Evolutionary conservation across 2,329 filamentous ascomycete species (phyloP).

Genomic region (Penicillium sumatraense): DNA sequence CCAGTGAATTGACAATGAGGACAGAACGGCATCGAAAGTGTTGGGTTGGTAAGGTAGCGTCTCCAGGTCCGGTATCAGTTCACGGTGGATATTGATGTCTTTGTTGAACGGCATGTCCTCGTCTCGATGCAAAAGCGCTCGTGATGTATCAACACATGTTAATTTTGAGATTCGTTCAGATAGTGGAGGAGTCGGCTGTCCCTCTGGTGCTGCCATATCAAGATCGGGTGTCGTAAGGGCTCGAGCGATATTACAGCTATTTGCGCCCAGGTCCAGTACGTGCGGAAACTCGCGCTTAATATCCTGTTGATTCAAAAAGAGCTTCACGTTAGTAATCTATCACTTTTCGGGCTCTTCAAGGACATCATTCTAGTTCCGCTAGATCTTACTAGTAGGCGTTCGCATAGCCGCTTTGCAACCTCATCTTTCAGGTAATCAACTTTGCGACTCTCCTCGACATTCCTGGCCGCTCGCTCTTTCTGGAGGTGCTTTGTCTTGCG

Average conservation of each 20-base stretch:
- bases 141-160: slow-evolving; percentile 80
- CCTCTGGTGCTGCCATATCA: slow-evolving; percentile 55
- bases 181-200: slow-evolving; percentile 57
- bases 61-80: slow-evolving; percentile 71
- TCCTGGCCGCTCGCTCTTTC: slow-evolving; percentile 79
- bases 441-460: slow-evolving; percentile 73
- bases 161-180: slow-evolving; percentile 73
- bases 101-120: slow-evolving; percentile 68
- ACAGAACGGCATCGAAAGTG: slow-evolving; percentile 87
- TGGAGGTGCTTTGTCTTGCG: slow-evolving; percentile 84
- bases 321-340: slow-evolving; percentile 4
- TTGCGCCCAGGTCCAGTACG: slow-evolving; percentile 91
- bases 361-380: not conserved
- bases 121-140: slow-evolving; percentile 79
- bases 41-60: slow-evolving; percentile 74
- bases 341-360: not conserved
- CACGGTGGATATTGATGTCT: slow-evolving; percentile 71
- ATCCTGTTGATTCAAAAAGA: slow-evolving; percentile 56
- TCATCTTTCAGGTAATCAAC: slow-evolving; percentile 95
- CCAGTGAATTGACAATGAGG: slow-evolving; percentile 91
- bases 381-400: slow-evolving; percentile 74
- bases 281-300: slow-evolving; percentile 86
- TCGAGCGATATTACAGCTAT: slow-evolving; percentile 90
- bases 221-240: slow-evolving; percentile 73
- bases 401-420: slow-evolving; percentile 80